Evolutionary conservation across 257 asterid genomes (phyloP), one percentile per base, ranked within the genome.

Genomic region (Ehretia macrophylla): DNA sequence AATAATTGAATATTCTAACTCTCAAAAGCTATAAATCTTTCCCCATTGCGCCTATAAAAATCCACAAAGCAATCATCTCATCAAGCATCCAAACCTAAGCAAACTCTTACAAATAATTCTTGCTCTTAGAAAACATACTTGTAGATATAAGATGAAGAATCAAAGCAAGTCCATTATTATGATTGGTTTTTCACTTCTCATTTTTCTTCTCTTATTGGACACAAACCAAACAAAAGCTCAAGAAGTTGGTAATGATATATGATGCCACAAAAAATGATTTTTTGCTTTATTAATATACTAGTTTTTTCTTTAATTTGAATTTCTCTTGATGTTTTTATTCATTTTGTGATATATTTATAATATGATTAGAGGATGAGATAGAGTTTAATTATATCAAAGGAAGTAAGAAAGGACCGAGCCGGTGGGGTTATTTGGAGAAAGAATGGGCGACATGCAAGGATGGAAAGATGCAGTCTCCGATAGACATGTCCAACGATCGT

Each of bases 381-480:
- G 85, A 79, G 58, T 83, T 86, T 49, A 80, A 77, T 62, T 86
- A 86, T 42, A 62, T 12, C 0, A 56, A 53, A 17, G 67, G 56
- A 10, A 56, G 88, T 18, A 68, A 50, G 46, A 75, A 66, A 80
- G 94, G 96, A 38, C 96, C 94, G 16, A 56, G 42, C 53, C 62
- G 60, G 55, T 87, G 96, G 91, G 96, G 96, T 39, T 51, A 61
- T 35, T 38, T 87, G 11, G 73, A 71, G 71, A 62, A 57, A 59
- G 94, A 85, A 62, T 87, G 96, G 94, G 73, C 47, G 4, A 81
- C 87, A 17, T 87, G 95, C 64, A 67, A 46, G 13, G 59, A 48
- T 21, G 95, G 95, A 11, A 64, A 58, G 1, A 56, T 67, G 75
- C 91, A 87, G 66, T 87, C 96, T 32, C 94, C 96, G 0, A 75